Evolutionary conservation across 805 yeast genomes (phyloP).

Genomic region (Nakazawaea siamensis): DNA sequence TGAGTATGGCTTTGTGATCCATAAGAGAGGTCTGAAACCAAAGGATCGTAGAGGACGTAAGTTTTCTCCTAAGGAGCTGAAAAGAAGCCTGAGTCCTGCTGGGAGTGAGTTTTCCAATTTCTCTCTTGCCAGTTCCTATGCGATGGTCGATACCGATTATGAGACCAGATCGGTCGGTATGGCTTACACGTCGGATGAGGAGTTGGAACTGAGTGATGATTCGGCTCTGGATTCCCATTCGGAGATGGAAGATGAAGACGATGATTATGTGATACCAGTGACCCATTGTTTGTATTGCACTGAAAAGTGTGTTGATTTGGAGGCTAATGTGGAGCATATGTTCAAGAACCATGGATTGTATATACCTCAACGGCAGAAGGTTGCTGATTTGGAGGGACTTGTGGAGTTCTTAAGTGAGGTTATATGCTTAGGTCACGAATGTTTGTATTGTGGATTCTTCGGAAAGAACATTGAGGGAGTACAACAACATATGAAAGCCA

Average conservation of each 20-base stretch:
- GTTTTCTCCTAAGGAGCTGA: constrained; percentile 6
- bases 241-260: constrained; percentile 8
- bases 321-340: constrained; percentile 29
- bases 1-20: constrained; percentile 44
- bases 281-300: constrained; percentile 45
- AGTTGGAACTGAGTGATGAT: constrained; percentile 2
- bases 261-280: constrained; percentile 24
- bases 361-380: constrained; percentile 32
- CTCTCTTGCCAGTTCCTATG: constrained; percentile 38
- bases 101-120: constrained; percentile 45
- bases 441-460: constrained; percentile 34
- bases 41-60: constrained; percentile 27
- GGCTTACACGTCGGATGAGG: constrained; percentile 17
- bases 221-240: constrained; percentile 16
- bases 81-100: constrained; percentile 41
- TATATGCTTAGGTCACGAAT: constrained; percentile 30
- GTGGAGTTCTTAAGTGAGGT: constrained; percentile 27
- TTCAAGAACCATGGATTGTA: constrained; percentile 35
- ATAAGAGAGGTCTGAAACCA: constrained; percentile 19
- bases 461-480: constrained; percentile 33
- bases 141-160: constrained; percentile 16
- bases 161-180: constrained; percentile 30
- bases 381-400: constrained; percentile 30
- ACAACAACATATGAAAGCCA: constrained; percentile 33
- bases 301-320: constrained; percentile 25